Evolutionary conservation across 768 basidiomycete genomes (phyloP).

Genomic region (Botryobasidium botryosum): DNA sequence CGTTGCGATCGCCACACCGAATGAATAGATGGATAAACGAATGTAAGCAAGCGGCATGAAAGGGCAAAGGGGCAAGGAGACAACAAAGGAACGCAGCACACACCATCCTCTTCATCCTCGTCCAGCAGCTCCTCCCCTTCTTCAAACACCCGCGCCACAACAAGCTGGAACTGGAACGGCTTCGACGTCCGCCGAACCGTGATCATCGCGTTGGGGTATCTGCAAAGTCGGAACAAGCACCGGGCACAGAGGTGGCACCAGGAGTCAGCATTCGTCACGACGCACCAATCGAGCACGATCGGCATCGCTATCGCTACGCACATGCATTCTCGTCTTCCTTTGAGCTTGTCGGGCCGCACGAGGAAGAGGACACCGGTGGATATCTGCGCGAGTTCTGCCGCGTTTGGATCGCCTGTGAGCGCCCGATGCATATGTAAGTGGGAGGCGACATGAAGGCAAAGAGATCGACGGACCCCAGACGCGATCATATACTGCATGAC

Average conservation of each 20-base stretch:
- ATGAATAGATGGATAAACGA: neutral
- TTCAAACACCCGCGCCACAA: constrained; percentile 91
- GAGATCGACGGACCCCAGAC: no score
- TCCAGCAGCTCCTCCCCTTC: constrained; percentile 91
- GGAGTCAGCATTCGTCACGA: neutral
- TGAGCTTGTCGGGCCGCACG: constrained; percentile 77
- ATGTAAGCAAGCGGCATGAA: neutral
- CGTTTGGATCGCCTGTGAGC: constrained; percentile 81
- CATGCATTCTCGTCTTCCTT: constrained; percentile 95
- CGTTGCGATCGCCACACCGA: neutral
- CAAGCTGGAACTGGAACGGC: constrained; percentile 67
- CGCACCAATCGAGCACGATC: neutral
- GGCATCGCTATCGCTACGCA: constrained; percentile 26
- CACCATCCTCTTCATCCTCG: constrained; percentile 58
- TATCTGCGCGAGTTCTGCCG: constrained; percentile 88
- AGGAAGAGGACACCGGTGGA: constrained; percentile 82
- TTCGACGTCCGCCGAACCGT: constrained; percentile 67
- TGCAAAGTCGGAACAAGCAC: constrained; percentile 19
- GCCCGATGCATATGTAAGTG: no score
- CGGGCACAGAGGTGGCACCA: neutral
- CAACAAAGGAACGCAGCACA: constrained; percentile 29
- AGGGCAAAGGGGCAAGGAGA: neutral
- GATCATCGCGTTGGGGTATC: constrained; percentile 90
- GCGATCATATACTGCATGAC: no score
- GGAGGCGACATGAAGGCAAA: no score